Conservation (phyloP, 2,329 filamentous ascomycete genomes). For the Knoxdaviesia capensis region DNA sequence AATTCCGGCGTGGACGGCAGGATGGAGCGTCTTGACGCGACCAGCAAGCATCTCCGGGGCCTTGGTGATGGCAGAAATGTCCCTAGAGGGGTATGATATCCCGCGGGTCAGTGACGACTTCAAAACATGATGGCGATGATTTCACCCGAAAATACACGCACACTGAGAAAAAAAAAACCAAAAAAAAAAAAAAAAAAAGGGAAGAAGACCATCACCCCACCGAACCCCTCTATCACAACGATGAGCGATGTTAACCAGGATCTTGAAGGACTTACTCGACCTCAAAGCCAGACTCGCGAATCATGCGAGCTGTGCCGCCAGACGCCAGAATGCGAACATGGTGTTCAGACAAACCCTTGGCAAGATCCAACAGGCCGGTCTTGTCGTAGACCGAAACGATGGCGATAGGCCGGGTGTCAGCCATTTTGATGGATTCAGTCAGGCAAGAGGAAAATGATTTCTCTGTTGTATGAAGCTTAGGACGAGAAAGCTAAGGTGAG, state of each 20-base stretch:
- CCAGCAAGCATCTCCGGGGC: constrained; percentile 94
- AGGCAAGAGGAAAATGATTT: neutral
- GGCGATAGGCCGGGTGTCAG: constrained; percentile 40
- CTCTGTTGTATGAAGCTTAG: neutral
- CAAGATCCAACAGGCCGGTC: constrained; percentile 81
- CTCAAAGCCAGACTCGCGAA: constrained; percentile 83
- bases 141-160: constrained; percentile 1
- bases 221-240: too few species aligned
- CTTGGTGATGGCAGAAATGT: constrained; percentile 92
- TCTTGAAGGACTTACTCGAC: constrained; percentile 50
- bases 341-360: constrained; percentile 73
- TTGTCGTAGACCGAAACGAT: constrained; percentile 99
- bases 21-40: constrained; percentile 77
- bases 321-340: constrained; percentile 87
- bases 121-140: constrained; percentile 1
- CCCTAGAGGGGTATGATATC: constrained; percentile 27
- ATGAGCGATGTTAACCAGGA: too few species aligned
- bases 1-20: constrained; percentile 77
- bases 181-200: too few species aligned
- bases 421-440: constrained; percentile 10
- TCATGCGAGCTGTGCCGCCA: constrained; percentile 88
- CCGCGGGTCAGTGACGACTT: neutral
- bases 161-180: constrained; percentile 1
- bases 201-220: too few species aligned
- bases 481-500: neutral